Evolutionary conservation across 192 early-diverging fungal species (phyloP), one percentile per base, ranked within the genome.

Genomic region (Coemansia sp.): DNA sequence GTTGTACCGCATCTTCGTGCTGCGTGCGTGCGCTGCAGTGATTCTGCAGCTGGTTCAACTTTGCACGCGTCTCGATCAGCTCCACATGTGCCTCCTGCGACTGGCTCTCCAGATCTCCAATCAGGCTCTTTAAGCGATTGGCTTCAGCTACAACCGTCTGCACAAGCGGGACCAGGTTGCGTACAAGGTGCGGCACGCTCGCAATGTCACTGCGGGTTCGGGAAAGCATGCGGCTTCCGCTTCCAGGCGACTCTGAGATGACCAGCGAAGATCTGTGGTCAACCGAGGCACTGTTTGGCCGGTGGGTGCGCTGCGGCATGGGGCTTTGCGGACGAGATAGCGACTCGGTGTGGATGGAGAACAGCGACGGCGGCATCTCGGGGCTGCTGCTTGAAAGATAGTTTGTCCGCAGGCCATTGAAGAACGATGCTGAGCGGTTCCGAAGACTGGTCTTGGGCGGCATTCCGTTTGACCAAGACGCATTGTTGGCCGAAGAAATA

Each of bases 341-440:
- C 59, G 59, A 27, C 23, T 60, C 59, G 3, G 22, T 29, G 24
- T 43, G 19, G 5, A 14, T 25, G 25, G 22, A 41, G 21, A 47
- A 29, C 43, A 60, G 17, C 41, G 41, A 11, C 1, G 59, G 14
- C 12, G 65, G 63, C 35, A 65, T 29, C 5, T 79, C 76, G 1
- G 70, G 39, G 21, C 66, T 37, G 10, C 61, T 63, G 17, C 54
- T 51, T 38, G 57, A 57, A 45, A 68, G 60, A 19, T 72, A 77
- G 51, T 59, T 66, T 45, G 76, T 47, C 27, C 70, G 66, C 21
- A 79, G 52, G 5, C 76, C 76, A 37, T 79, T 66, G 70, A 79
- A 73, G 41, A 79, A 73, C 53, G 76, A 79, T 10, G 70, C 67
- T 4, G 76, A 73, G 47, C 76, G 70, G 37, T 69, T 78, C 58